phyloP scores from a whole-genome alignment of 331 rosid genomes.

The Erythrophleum ivorense region DNA sequence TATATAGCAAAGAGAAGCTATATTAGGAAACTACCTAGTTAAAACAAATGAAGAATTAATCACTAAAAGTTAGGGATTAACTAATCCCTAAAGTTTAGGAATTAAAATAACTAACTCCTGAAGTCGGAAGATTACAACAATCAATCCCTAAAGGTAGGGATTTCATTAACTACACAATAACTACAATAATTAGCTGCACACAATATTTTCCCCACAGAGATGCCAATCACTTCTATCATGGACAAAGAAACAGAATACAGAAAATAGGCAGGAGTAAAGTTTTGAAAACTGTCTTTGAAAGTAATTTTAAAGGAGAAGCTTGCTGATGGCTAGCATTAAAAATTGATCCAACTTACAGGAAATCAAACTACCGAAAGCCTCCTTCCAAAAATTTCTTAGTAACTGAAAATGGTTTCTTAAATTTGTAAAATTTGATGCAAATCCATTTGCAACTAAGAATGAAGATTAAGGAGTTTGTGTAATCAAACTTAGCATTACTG shows the following conservation, averaged over 20 bases:
- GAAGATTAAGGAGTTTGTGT: not conserved
- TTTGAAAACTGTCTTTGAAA: not conserved
- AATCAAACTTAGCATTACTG: not conserved
- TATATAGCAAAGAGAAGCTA: too few relatives aligned
- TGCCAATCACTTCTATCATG: not conserved
- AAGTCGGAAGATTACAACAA: not conserved
- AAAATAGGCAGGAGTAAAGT: not conserved
- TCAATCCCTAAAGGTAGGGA: too few relatives aligned
- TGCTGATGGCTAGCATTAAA: not conserved
- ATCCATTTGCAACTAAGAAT: not conserved
- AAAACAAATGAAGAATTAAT: too few relatives aligned
- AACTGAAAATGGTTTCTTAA: not conserved
- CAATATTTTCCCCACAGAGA: not conserved
- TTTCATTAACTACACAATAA: too few relatives aligned
- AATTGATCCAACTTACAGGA: not conserved
- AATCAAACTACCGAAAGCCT: not conserved
- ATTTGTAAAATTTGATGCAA: not conserved
- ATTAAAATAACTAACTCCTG: too few relatives aligned
- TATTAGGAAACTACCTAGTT: too few relatives aligned
- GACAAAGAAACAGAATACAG: not conserved
- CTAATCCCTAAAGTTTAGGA: too few relatives aligned
- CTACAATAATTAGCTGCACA: too few relatives aligned
- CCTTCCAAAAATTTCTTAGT: not conserved
- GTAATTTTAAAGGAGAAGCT: not conserved
- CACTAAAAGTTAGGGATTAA: too few relatives aligned